These are phyloP conservation scores for Brachypodium distachyon DNA, from an alignment of 202 grass and related monocot species.

Conservation along the genomic window DNA sequence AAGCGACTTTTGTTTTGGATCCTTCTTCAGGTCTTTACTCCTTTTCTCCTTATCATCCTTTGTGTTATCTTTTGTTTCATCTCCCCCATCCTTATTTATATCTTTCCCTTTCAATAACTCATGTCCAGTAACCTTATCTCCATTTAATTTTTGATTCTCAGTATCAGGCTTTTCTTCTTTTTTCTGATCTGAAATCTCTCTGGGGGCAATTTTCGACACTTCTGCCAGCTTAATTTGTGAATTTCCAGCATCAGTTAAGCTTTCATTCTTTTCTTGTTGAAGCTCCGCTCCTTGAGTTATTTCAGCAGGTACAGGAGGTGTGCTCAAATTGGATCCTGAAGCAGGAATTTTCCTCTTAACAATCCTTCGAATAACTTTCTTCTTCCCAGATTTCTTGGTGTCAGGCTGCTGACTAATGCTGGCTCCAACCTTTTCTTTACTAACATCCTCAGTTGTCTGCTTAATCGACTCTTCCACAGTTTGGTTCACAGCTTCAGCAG, in stretches of 20 bases:
- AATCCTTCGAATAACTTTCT: slow-evolving; percentile 81
- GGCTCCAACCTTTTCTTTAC: slow-evolving; percentile 23
- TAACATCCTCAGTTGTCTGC: slow-evolving; percentile 15
- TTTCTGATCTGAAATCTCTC: slow-evolving; percentile 30
- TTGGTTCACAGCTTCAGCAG: slow-evolving; percentile 24
- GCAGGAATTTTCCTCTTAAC: slow-evolving; percentile 67
- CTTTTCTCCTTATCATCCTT: slow-evolving; percentile 57
- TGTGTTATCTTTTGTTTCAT: slow-evolving; percentile 32
- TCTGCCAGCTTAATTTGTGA: slow-evolving; percentile 38
- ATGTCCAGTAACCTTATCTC: slow-evolving; percentile 20
- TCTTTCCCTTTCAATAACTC: slow-evolving; percentile 35
- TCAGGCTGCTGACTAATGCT: slow-evolving; percentile 9
- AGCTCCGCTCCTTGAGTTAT: slow-evolving; percentile 10
- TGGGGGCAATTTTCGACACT: slow-evolving; percentile 5
- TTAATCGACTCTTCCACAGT: slow-evolving; percentile 15
- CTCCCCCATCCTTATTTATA: slow-evolving; percentile 29
- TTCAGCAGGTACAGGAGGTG: slow-evolving; percentile 29
- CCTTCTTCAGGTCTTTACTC: slow-evolving; percentile 36
- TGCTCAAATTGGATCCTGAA: slow-evolving; percentile 33
- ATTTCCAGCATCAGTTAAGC: slow-evolving; percentile 3
- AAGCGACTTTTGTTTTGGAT: slow-evolving; percentile 42
- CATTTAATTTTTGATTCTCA: slow-evolving; percentile 4
- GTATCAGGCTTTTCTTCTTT: slow-evolving; percentile 36
- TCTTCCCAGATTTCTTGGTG: slow-evolving; percentile 48
- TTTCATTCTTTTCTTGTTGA: slow-evolving; percentile 40